Evolutionary conservation across 257 asterid genomes (phyloP).

Genomic region (Scutellaria barbata): DNA sequence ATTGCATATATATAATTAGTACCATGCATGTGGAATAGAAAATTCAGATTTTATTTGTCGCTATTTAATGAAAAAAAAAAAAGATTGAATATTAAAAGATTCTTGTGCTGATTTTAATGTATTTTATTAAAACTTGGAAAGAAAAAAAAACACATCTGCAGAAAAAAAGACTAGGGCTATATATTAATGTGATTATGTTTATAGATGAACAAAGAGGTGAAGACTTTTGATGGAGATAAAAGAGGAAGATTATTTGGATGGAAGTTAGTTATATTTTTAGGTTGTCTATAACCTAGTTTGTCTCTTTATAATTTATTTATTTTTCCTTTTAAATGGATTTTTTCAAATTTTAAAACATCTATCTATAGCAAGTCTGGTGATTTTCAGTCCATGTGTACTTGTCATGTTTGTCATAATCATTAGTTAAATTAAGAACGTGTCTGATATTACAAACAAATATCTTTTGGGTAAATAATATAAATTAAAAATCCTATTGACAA

Average conservation of each 20-base stretch:
- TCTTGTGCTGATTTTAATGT: slow-evolving; percentile 30
- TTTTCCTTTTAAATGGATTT: too few species aligned
- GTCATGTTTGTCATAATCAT: too few species aligned
- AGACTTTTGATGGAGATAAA: slow-evolving; percentile 54
- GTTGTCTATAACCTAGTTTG: background rate
- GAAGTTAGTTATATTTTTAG: slow-evolving; percentile 30
- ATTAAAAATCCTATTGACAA: too few species aligned
- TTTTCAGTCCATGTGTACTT: too few species aligned
- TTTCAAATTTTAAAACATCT: too few species aligned
- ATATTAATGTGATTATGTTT: too few species aligned
- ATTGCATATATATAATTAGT: background rate
- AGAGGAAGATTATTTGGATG: slow-evolving; percentile 52
- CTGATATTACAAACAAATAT: too few species aligned
- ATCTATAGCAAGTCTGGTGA: too few species aligned
- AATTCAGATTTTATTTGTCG: background rate
- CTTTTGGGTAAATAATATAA: too few species aligned
- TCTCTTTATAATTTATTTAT: too few species aligned
- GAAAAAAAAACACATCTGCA: slow-evolving; percentile 35
- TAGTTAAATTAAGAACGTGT: too few species aligned
- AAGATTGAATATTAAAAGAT: slow-evolving; percentile 63
- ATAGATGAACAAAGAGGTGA: background rate
- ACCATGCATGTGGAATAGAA: background rate
- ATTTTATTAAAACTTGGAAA: slow-evolving; percentile 10
- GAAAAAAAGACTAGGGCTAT: slow-evolving; percentile 21
- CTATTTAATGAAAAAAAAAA: slow-evolving; percentile 21